Evolutionary conservation across 2,329 filamentous ascomycete genomes (phyloP).

Genomic region (Arthroderma uncinatum): DNA sequence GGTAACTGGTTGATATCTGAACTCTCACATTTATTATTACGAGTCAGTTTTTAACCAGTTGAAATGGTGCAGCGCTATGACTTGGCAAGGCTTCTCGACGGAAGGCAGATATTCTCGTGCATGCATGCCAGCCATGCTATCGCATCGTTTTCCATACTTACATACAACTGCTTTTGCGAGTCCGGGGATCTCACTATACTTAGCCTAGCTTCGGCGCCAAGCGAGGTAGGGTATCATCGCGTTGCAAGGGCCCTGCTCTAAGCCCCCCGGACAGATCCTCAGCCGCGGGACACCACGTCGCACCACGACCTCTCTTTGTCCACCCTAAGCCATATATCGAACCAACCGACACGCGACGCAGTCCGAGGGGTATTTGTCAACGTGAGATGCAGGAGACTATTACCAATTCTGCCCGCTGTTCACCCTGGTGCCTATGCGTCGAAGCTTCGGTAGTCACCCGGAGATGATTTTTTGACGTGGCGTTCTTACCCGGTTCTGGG

Average conservation of each 20-base stretch:
- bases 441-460: not conserved
- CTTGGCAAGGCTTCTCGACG: not conserved
- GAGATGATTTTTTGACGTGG: not conserved
- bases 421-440: not conserved
- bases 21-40: not conserved
- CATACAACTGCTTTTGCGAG: not conserved
- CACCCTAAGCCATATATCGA: not conserved
- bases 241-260: not conserved
- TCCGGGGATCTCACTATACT: not conserved
- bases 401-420: not conserved
- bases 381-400: not conserved
- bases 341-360: not conserved
- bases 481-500: not conserved
- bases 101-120: not conserved
- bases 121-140: not conserved
- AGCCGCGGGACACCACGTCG: not conserved
- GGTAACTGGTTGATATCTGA: too few relatives aligned
- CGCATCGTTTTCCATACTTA: not conserved
- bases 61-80: not conserved
- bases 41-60: not conserved
- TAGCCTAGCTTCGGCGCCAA: constrained; percentile 4
- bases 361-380: not conserved
- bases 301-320: not conserved
- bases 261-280: not conserved
- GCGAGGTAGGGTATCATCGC: constrained; percentile 5